A percentile compares a stretch with the other conserved stretches of the same genome.
Conservation (phyloP, 331 rosid species). For the Malus hybrid region DNA sequence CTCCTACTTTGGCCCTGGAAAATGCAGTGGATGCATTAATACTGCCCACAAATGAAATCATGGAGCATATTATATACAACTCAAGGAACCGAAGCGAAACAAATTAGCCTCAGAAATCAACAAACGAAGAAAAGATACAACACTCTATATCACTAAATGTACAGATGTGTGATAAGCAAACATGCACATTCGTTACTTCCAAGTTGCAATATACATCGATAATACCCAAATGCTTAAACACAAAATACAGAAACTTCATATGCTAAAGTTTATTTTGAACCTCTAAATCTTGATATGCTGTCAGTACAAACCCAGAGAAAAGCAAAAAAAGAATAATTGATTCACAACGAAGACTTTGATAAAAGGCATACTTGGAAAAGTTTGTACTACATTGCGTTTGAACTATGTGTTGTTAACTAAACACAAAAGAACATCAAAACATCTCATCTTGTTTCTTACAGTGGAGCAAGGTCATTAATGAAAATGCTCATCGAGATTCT, state of each 20-base stretch:
- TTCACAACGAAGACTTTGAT: conserved; percentile 4
- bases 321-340: conserved; percentile 17
- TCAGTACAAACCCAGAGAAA: conserved; percentile 7
- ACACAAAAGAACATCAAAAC: conserved; percentile 25
- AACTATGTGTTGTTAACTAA: conserved; percentile 29
- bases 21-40: conserved; percentile 62
- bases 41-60: conserved; percentile 17
- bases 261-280: background rate
- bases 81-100: conserved; percentile 1
- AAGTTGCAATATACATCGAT: conserved; percentile 7
- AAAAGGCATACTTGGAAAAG: conserved; percentile 18
- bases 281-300: background rate
- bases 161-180: background rate
- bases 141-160: background rate
- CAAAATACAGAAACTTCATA: background rate
- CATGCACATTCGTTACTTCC: background rate
- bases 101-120: background rate
- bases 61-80: background rate
- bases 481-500: conserved; percentile 31
- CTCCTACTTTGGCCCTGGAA: conserved; percentile 65
- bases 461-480: conserved; percentile 32
- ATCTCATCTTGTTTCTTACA: conserved; percentile 59
- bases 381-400: conserved; percentile 35
- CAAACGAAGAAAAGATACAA: background rate
- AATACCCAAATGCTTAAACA: conserved; percentile 14